Evolutionary conservation across 2,329 filamentous ascomycete genomes (phyloP).

Genomic region (Curvularia spicifera): DNA sequence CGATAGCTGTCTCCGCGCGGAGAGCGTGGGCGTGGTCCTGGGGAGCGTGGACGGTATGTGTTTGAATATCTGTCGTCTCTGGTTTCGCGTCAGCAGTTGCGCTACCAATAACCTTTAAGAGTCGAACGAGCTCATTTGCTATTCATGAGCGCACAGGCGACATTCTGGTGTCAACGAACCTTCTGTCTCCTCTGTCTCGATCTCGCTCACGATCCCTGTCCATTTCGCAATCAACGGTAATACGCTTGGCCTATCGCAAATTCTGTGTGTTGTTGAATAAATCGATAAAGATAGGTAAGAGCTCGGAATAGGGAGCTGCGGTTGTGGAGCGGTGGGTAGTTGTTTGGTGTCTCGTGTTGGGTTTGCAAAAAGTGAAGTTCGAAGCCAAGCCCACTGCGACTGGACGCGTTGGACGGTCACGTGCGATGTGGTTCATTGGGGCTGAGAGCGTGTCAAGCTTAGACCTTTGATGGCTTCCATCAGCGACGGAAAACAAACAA

Average conservation of each 20-base stretch:
- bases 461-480: neutral
- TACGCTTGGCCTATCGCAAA: neutral
- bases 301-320: conserved; percentile 4
- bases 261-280: conserved; percentile 8
- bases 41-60: conserved; percentile 48
- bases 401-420: conserved; percentile 21
- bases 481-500: conserved; percentile 7
- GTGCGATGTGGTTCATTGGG: conserved; percentile 8
- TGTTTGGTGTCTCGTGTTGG: conserved; percentile 17
- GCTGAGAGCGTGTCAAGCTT: conserved; percentile 6
- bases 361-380: conserved; percentile 40
- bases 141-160: conserved; percentile 13
- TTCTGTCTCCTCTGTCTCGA: conserved; percentile 52
- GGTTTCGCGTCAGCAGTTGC: conserved; percentile 19
- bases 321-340: conserved; percentile 10
- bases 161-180: conserved; percentile 47
- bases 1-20: conserved; percentile 49
- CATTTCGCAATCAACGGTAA: conserved; percentile 29
- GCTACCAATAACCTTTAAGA: neutral
- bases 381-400: conserved; percentile 25
- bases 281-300: conserved; percentile 3
- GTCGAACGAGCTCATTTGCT: conserved; percentile 3
- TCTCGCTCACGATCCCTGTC: conserved; percentile 52
- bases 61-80: conserved; percentile 50
- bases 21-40: conserved; percentile 39